Base-by-base conservation (phyloP, 345 rosid species). In the Eucalyptus erythrocorys region DNA sequence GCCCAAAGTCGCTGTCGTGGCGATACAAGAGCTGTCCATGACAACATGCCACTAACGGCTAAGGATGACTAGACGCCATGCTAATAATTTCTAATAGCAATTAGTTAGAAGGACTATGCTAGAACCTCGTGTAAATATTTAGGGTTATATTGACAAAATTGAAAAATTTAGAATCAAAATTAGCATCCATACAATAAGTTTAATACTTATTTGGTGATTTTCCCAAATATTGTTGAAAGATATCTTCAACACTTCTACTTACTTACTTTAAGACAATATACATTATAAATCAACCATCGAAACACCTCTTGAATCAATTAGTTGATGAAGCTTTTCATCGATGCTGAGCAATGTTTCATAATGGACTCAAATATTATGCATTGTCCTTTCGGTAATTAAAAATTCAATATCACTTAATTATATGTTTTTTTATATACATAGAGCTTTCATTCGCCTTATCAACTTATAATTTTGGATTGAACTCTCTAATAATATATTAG, bases 11-110 rank as follows among this genome's bases (percentile, higher is more conserved):
- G 6, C 1, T 55, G 3, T 55, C 3, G 13, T 55, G 61, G 61
- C 13, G 6, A 55, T 55, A 9, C 30, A 55, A 2, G 5, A 55
- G 13, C 1, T 55, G 6, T 55, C 13, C 61, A 10, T 4, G 13
- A 22, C 13, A 24, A 0, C 0, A 30, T 24, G 30, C 13, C 27
- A 24, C 6, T 1, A 3, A 55, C 13, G 13, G 1, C 61, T 55
- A 2, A 13, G 14, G 16, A 30, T 30, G 68, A 61, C n/a, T 30
- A 13, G 34, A 27, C 2, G 9, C 16, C 27, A 22, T 6, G 30
- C 24, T 10, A 21, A 21, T 12, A 6, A 10, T 11, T 21, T 22
- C 11, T 40, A 5, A 12, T 21, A 7, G 15, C 27, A 40, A 76
- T 40, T 40, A 6, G 15, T 11, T 22, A 5, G 8, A 76, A 76